Percentiles rank a stretch among this genome's conserved stretches.
Evolutionary conservation across 1,139 yeast species (phyloP).

Genomic region (Candida frijolesensis): DNA sequence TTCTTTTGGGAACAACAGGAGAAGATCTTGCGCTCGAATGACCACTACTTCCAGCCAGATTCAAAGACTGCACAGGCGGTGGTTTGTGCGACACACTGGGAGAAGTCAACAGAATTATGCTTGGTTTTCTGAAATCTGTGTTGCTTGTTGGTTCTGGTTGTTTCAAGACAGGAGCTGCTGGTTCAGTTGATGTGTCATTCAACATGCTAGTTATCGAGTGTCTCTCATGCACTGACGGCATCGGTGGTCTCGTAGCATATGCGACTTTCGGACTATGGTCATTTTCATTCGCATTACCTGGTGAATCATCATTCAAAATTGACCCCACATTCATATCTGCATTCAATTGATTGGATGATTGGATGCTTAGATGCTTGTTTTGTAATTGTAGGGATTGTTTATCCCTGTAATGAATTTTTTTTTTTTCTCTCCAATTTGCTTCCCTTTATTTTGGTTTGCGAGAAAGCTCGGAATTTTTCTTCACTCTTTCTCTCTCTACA

Average conservation of each 20-base stretch:
- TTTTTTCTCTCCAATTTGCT: neutral
- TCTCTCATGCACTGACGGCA: slow-evolving; percentile 23
- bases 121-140: slow-evolving; percentile 13
- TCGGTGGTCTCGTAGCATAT: slow-evolving; percentile 6
- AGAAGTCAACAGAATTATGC: slow-evolving; percentile 9
- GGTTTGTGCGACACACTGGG: slow-evolving; percentile 9
- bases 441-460: neutral
- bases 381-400: neutral
- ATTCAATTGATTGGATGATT: neutral
- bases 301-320: slow-evolving; percentile 46
- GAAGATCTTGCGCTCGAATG: slow-evolving; percentile 11
- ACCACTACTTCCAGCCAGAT: slow-evolving; percentile 7
- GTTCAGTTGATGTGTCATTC: slow-evolving; percentile 23
- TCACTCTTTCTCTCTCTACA: neutral
- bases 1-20: slow-evolving; percentile 27
- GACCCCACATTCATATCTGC: slow-evolving; percentile 49
- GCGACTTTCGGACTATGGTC: slow-evolving; percentile 7
- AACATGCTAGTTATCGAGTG: slow-evolving; percentile 34
- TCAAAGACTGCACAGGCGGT: neutral
- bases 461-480: neutral
- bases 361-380: neutral
- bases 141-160: slow-evolving; percentile 2
- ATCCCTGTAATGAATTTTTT: too few species aligned
- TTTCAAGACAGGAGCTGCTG: slow-evolving; percentile 11
- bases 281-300: slow-evolving; percentile 30